A percentile compares a stretch with the other conserved stretches of the same genome.
These are phyloP conservation scores for Plantago ovata DNA, from an alignment of 257 asterid species.

Conservation along the genomic window DNA sequence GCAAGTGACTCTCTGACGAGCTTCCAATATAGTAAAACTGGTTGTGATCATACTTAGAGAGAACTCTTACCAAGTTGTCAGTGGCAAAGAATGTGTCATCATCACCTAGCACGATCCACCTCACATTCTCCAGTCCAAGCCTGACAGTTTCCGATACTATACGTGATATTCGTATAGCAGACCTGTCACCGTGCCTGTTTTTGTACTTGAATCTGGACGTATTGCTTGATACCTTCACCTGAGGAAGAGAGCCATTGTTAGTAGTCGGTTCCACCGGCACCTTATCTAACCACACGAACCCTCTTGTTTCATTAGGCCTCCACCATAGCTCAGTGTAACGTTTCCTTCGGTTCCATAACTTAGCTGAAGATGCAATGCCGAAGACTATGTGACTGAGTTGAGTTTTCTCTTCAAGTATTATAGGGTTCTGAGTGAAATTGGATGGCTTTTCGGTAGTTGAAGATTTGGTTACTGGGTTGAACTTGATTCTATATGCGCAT, in stretches of 20 bases:
- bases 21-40: constrained; percentile 66
- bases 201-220: constrained; percentile 40
- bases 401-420: constrained; percentile 6
- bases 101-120: constrained; percentile 80
- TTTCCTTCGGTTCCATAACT: constrained; percentile 49
- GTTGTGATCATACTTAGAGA: constrained; percentile 54
- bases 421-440: background rate
- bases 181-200: constrained; percentile 56
- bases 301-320: constrained; percentile 47
- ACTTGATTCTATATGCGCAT: constrained; percentile 5
- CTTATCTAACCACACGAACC: constrained; percentile 56
- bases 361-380: constrained; percentile 62
- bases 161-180: constrained; percentile 61
- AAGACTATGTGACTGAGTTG: constrained; percentile 45
- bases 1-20: constrained; percentile 62
- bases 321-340: constrained; percentile 67
- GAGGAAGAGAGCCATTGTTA: constrained; percentile 38
- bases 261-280: constrained; percentile 15
- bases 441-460: background rate
- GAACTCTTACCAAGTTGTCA: constrained; percentile 48
- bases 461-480: background rate
- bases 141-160: constrained; percentile 50
- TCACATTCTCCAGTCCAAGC: constrained; percentile 38
- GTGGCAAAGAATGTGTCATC: constrained; percentile 60
- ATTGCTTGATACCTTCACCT: constrained; percentile 45